These are phyloP conservation scores for Psilocybe cubensis DNA, from an alignment of 768 basidiomycete species.

Conservation along the genomic window DNA sequence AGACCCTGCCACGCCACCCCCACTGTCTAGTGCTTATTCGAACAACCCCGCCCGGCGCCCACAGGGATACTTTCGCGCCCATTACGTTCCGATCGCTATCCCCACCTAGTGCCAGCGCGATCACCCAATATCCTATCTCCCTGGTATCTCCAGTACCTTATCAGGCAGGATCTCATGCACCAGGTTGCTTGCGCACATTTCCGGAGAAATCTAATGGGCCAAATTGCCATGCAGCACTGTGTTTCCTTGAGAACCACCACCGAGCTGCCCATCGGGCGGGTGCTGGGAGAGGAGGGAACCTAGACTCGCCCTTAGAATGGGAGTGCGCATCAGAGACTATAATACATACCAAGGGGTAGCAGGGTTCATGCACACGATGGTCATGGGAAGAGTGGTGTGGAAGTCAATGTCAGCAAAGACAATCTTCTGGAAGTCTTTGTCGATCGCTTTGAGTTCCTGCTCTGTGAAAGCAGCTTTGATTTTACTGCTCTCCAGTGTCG, in stretches of 20 bases:
- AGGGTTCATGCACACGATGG: slow-evolving; percentile 23
- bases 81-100: too few relatives aligned
- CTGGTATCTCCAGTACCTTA: too few relatives aligned
- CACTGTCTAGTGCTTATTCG: too few relatives aligned
- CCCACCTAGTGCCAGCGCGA: too few relatives aligned
- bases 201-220: slow-evolving; percentile 32
- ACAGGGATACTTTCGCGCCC: too few relatives aligned
- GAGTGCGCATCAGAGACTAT: neutral
- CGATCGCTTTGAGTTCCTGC: slow-evolving; percentile 16
- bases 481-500: neutral
- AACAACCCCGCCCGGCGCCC: too few relatives aligned
- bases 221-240: slow-evolving; percentile 33
- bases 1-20: too few relatives aligned
- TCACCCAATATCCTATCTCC: too few relatives aligned
- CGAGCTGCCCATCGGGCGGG: slow-evolving; percentile 24
- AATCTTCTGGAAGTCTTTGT: slow-evolving; percentile 20
- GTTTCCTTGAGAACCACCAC: slow-evolving; percentile 27
- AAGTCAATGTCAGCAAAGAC: slow-evolving; percentile 23
- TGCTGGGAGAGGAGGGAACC: slow-evolving; percentile 31
- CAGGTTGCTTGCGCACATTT: slow-evolving; percentile 3
- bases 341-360: slow-evolving; percentile 6
- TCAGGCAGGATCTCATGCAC: too few relatives aligned
- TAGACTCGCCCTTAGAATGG: neutral
- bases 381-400: slow-evolving; percentile 25
- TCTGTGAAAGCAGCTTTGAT: neutral